Conservation (phyloP, 164 flowering plant species). For the Brasenia schreberi region DNA sequence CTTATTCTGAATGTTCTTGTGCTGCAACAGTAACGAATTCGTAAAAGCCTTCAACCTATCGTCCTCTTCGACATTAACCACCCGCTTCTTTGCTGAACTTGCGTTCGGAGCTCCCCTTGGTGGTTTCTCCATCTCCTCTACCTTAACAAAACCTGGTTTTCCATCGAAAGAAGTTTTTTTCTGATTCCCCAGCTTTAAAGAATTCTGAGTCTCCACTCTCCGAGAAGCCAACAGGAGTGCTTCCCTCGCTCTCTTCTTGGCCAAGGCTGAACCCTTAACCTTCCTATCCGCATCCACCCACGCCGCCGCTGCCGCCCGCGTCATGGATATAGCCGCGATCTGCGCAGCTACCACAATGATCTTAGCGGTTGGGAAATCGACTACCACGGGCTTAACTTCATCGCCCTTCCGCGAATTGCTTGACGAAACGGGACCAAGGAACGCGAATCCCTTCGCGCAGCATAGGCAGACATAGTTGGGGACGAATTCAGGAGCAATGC, state of each 20-base stretch:
- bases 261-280: not conserved
- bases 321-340: not conserved
- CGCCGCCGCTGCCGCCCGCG: not conserved
- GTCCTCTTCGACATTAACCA: not conserved
- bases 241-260: not conserved
- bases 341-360: not conserved
- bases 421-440: not conserved
- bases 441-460: not conserved
- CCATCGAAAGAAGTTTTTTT: not conserved
- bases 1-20: not conserved
- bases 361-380: not conserved
- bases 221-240: not conserved
- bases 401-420: not conserved
- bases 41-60: not conserved
- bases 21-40: not conserved
- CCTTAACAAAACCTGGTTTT: not conserved
- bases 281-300: not conserved
- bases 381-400: not conserved
- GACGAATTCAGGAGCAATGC: not conserved
- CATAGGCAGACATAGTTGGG: not conserved
- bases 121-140: not conserved
- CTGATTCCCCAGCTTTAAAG: not conserved
- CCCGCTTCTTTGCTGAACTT: not conserved
- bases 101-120: not conserved
- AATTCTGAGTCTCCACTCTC: not conserved